A percentile compares a stretch with the other conserved stretches of the same genome.
Conservation (phyloP, 1,139 yeast genomes). For the Suhomyces panamericanus region DNA sequence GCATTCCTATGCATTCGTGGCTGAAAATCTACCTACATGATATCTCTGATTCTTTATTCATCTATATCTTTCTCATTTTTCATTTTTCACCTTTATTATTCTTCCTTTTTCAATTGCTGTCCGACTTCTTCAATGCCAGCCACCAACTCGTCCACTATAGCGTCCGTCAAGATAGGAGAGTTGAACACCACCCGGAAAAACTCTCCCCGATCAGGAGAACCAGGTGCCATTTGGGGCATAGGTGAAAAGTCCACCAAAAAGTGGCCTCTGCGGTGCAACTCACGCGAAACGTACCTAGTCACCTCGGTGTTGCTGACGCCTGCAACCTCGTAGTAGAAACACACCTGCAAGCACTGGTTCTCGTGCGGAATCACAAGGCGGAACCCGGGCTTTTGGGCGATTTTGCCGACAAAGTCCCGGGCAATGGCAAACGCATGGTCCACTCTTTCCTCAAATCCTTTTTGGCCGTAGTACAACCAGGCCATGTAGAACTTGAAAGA, state of each 20-base stretch:
- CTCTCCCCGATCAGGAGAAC: conserved; percentile 57
- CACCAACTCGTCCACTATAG: conserved; percentile 41
- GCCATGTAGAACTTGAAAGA: conserved; percentile 75
- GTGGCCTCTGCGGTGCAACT: conserved; percentile 60
- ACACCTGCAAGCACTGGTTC: conserved; percentile 82
- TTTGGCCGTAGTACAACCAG: conserved; percentile 77
- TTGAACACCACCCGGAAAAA: conserved; percentile 85
- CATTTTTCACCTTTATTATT: background rate
- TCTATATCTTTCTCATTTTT: too few relatives aligned
- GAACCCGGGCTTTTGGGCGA: conserved; percentile 43
- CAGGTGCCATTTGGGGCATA: conserved; percentile 46
- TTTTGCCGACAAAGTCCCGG: conserved; percentile 53
- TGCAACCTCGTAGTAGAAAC: conserved; percentile 69
- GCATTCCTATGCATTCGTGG: too few relatives aligned
- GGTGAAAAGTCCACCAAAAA: conserved; percentile 86
- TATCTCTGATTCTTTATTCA: too few relatives aligned
- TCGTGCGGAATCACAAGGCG: conserved; percentile 48
- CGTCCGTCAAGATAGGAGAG: conserved; percentile 57
- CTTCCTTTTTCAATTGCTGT: background rate
- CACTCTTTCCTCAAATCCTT: conserved; percentile 57
- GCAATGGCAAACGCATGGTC: conserved; percentile 73
- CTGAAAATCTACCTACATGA: too few relatives aligned
- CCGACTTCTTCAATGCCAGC: conserved; percentile 25
- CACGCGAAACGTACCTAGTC: conserved; percentile 67
- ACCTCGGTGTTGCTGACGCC: conserved; percentile 46